Evolutionary conservation across 2,329 filamentous ascomycete species (phyloP), one percentile per base, ranked within the genome.

Genomic region (Orbilia oligospora): DNA sequence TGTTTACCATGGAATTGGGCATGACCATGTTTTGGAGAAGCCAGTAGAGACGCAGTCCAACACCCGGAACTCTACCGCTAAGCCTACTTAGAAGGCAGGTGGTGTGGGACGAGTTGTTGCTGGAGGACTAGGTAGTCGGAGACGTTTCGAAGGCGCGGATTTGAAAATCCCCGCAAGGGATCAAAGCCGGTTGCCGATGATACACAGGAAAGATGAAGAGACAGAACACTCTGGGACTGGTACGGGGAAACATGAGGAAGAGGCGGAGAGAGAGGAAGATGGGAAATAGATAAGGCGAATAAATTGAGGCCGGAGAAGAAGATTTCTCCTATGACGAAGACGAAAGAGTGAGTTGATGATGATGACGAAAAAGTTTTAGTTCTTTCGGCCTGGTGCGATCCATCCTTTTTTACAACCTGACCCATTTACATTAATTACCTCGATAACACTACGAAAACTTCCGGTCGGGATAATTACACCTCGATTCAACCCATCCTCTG

Each of bases 41-140:
- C 89, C 90, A 14, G 84, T 87, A 95, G 96, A 81, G 94, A 92
- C 84, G 91, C 94, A 81, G 91, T 98, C 86, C 97, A 98, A 90
- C 92, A 97, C 82, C 94, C 94, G 83, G 94, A 98, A 83, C 93
- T 97, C 82, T 94, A 97, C 87, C 97, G 81, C 41, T 68, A 80
- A 55, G 68, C 80, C 49, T 76, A 80, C 71, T 80, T 78, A 80
- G 58, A 20, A 20, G 56, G 61, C 5, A 51, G 66, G 70, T 33
- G n/a, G 48, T n/a, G 20, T 22, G 22, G 53, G 58, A n/a, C 33
- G 30, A 18, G 22, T 1, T 24, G 20, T 6, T 18, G 16, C 5
- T n/a, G 18, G 55, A 22, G 41, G 64, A 2, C 33, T 18, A 12
- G 16, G 6, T 1, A 36, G 46, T 27, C 44, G 73, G 16, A 71